These are phyloP conservation scores for Escallonia herrerae DNA, from an alignment of 129 eudicot genomes.

Conservation along the genomic window DNA sequence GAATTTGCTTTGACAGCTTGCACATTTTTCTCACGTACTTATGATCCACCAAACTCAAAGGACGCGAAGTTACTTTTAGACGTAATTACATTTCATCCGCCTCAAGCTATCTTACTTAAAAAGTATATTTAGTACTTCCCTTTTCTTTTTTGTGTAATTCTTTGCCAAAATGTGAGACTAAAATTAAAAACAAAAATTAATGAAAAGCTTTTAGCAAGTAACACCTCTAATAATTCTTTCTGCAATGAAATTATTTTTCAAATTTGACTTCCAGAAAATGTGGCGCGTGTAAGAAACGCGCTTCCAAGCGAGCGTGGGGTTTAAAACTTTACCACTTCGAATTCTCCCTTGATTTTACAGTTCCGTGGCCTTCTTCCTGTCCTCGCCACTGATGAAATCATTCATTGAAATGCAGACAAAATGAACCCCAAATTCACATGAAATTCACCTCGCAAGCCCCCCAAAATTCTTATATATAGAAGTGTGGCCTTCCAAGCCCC, in stretches of 20 bases:
- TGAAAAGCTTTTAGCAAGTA: background rate
- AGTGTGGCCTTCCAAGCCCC: constrained; percentile 21
- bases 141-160: background rate
- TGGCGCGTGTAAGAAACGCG: constrained; percentile 6
- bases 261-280: background rate
- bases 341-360: constrained; percentile 14
- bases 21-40: too few species aligned
- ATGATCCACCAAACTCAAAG: too few species aligned
- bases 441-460: constrained; percentile 15
- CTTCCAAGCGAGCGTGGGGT: constrained; percentile 10
- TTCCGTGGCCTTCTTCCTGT: constrained; percentile 24
- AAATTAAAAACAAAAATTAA: background rate
- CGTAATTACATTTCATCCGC: too few species aligned
- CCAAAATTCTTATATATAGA: constrained; percentile 36
- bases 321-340: background rate
- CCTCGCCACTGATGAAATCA: constrained; percentile 12
- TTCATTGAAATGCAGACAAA: constrained; percentile 40
- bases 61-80: too few species aligned
- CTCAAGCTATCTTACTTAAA: background rate
- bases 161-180: background rate
- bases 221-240: background rate
- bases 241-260: constrained; percentile 2
- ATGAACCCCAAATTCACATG: constrained; percentile 54
- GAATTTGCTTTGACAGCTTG: too few species aligned
- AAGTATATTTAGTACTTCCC: background rate